These are phyloP conservation scores for Amylocystis lapponica DNA, from an alignment of 768 basidiomycete genomes.

Conservation along the genomic window DNA sequence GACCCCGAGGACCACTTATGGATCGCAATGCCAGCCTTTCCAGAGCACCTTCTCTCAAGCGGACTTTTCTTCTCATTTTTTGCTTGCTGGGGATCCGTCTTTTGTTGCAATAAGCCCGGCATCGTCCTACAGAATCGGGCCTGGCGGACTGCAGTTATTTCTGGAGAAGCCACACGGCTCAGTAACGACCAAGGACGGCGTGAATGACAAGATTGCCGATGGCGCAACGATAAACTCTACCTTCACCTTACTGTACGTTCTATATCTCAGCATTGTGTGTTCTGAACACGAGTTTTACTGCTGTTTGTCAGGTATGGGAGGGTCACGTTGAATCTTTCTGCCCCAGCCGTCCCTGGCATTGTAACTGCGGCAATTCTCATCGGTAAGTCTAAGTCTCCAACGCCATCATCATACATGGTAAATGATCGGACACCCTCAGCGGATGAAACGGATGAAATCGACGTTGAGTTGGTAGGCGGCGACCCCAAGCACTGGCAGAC, in stretches of 20 bases:
- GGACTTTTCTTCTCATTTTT: constrained; percentile 17
- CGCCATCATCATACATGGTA: neutral
- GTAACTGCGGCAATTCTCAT: constrained; percentile 38
- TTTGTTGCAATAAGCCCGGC: constrained; percentile 27
- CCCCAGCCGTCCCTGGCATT: constrained; percentile 29
- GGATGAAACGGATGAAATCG: constrained; percentile 33
- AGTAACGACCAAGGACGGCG: constrained; percentile 26
- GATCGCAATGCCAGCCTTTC: constrained; percentile 23
- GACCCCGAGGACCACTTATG: too few species aligned
- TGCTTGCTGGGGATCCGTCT: constrained; percentile 4
- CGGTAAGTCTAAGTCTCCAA: constrained; percentile 18
- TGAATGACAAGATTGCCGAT: constrained; percentile 31
- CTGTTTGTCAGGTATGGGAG: constrained; percentile 26
- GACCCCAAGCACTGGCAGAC: constrained; percentile 35
- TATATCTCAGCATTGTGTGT: neutral
- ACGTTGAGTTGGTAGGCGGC: constrained; percentile 37
- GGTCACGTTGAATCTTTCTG: constrained; percentile 29
- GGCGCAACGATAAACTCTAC: constrained; percentile 39
- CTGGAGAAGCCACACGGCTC: constrained; percentile 26
- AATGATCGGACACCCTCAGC: neutral
- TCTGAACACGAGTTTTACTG: neutral
- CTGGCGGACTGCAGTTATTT: constrained; percentile 27
- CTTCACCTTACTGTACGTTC: constrained; percentile 27
- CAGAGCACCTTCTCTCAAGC: constrained; percentile 18
- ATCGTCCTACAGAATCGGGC: constrained; percentile 22